These are phyloP conservation scores for Rhodosporidiobolus sp. DNA, from an alignment of 768 basidiomycete species.

Conservation along the genomic window DNA sequence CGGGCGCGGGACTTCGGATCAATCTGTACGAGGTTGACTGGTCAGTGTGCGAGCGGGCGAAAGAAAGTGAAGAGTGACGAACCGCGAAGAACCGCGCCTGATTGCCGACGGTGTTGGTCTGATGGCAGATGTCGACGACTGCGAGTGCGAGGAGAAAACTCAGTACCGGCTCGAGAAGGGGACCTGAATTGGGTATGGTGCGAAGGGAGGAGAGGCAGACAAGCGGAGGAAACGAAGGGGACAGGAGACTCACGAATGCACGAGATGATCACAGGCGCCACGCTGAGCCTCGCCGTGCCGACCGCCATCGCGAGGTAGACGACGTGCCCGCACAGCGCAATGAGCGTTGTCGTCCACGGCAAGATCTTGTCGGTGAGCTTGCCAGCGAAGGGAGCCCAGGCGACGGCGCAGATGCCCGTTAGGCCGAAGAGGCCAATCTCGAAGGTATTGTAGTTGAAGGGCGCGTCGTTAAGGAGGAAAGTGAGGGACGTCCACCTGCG, in stretches of 20 bases:
- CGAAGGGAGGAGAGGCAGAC: background rate
- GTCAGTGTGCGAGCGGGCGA: background rate
- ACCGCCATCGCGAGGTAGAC: constrained; percentile 64
- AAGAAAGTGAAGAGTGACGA: background rate
- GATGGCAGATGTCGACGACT: constrained; percentile 25
- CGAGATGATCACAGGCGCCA: constrained; percentile 67
- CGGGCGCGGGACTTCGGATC: constrained; percentile 60
- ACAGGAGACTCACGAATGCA: constrained; percentile 56
- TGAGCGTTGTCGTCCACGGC: constrained; percentile 71
- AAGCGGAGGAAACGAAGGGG: background rate
- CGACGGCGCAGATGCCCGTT: constrained; percentile 48
- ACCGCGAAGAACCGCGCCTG: constrained; percentile 19
- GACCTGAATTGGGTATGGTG: background rate
- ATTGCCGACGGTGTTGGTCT: constrained; percentile 38
- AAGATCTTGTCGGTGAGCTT: constrained; percentile 53
- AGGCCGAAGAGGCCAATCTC: constrained; percentile 51
- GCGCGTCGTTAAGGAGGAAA: constrained; percentile 53
- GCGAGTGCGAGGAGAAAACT: too few species aligned
- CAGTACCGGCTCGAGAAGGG: too few species aligned
- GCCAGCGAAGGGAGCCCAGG: constrained; percentile 45
- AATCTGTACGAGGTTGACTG: constrained; percentile 16
- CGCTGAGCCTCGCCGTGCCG: constrained; percentile 65
- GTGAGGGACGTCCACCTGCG: constrained; percentile 55
- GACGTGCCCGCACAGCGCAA: constrained; percentile 53
- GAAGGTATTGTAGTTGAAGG: constrained; percentile 51